Conservation (phyloP, 805 yeast genomes). For the Lipomyces sp. region DNA sequence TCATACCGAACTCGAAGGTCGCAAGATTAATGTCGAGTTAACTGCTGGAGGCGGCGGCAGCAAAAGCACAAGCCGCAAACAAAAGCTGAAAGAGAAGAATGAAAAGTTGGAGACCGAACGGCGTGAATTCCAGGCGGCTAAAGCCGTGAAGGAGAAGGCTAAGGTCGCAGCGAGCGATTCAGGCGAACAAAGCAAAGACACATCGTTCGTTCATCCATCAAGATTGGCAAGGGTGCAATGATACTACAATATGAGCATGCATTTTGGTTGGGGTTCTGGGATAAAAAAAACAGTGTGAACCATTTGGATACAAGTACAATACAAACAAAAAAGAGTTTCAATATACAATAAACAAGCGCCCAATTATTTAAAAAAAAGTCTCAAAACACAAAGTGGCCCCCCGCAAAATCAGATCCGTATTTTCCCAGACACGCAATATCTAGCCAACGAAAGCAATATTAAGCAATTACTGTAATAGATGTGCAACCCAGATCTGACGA, state of each 20-base stretch:
- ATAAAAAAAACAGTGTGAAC: neutral
- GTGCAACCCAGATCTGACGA: neutral
- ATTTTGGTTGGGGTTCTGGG: neutral
- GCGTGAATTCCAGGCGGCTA: conserved; percentile 54
- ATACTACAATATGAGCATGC: conserved; percentile 13
- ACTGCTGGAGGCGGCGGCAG: conserved; percentile 92
- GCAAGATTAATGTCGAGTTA: conserved; percentile 91
- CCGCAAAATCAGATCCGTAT: neutral
- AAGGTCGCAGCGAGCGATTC: neutral
- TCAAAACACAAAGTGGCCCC: neutral
- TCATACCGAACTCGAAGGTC: conserved; percentile 66
- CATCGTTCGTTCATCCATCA: conserved; percentile 59
- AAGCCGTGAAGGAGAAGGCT: conserved; percentile 31
- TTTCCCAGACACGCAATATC: conserved; percentile 1
- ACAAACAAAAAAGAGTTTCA: neutral
- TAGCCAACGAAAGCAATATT: neutral
- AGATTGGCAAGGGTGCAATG: conserved; percentile 58
- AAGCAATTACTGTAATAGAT: neutral
- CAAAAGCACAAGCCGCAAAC: conserved; percentile 64
- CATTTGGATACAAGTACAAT: neutral
- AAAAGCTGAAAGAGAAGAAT: conserved; percentile 80
- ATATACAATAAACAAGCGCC: conserved; percentile 2
- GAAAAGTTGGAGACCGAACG: conserved; percentile 74
- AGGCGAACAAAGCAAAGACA: neutral
- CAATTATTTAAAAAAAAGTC: neutral